phyloP scores from a whole-genome alignment of 225 moss, liverwort and hornwort species.

The Physcomitrium patens region DNA sequence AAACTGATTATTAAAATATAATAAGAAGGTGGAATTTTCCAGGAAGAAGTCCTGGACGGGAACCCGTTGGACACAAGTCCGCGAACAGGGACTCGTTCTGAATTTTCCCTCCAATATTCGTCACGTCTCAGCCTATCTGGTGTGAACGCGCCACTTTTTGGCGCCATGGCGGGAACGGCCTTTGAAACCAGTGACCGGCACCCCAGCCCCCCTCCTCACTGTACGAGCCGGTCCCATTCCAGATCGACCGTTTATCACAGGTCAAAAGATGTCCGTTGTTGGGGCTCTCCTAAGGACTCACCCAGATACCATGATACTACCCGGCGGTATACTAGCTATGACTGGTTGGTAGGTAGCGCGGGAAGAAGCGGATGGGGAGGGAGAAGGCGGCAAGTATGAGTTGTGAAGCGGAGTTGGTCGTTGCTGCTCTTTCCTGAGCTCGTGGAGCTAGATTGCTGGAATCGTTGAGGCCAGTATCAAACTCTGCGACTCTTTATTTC shows the following conservation, averaged over 20 bases:
- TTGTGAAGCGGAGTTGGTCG: not conserved
- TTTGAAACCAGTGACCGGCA: conserved; percentile 32
- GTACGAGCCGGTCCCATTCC: not conserved
- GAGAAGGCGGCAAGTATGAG: no score
- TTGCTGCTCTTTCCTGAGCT: not conserved
- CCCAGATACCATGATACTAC: not conserved
- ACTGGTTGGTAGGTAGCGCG: conserved; percentile 22
- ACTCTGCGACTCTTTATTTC: not conserved
- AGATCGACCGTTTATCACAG: accelerated
- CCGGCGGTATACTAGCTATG: accelerated
- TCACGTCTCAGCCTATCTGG: not conserved
- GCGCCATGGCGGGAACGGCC: conserved; percentile 39
- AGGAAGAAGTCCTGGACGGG: no score
- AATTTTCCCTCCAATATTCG: not conserved
- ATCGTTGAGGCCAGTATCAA: conserved; percentile 20
- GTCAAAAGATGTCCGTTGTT: conserved; percentile 16
- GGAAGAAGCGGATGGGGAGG: not conserved
- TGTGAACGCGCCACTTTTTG: not conserved
- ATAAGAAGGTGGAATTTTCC: no score
- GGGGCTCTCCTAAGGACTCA: not conserved
- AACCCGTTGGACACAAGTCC: no score
- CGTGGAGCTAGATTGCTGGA: not conserved
- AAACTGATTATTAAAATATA: no score
- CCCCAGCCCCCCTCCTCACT: not conserved
- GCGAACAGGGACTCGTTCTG: no score